phyloP scores from a whole-genome alignment of 2,329 filamentous ascomycete genomes.

The Phyllosticta citriasiana region DNA sequence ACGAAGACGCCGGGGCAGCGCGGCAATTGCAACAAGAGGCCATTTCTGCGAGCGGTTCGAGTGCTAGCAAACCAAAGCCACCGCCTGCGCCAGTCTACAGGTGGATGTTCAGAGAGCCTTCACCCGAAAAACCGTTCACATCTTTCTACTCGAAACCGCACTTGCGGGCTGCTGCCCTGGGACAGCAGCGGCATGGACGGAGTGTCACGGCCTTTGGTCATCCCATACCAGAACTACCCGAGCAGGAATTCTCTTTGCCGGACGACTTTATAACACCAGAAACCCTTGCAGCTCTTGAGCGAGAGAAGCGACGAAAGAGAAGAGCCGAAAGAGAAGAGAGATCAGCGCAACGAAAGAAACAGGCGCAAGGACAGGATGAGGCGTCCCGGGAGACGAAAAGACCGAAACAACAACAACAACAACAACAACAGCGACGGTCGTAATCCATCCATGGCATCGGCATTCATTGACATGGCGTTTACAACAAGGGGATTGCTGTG shows the following conservation, averaged over 20 bases:
- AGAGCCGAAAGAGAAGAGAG: constrained; percentile 33
- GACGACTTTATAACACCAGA: constrained; percentile 47
- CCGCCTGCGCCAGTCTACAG: constrained; percentile 12
- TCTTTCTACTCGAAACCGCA: constrained; percentile 80
- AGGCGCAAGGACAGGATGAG: neutral
- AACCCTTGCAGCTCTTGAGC: constrained; percentile 45
- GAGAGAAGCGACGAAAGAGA: constrained; percentile 53
- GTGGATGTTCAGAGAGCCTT: constrained; percentile 14
- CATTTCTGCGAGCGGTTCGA: constrained; percentile 6
- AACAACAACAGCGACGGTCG: neutral
- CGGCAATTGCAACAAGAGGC: constrained; percentile 67
- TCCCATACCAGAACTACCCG: constrained; percentile 61
- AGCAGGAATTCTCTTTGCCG: constrained; percentile 67
- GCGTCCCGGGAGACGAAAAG: neutral
- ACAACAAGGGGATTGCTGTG: neutral
- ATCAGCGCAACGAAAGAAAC: neutral
- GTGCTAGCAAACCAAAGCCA: constrained; percentile 2
- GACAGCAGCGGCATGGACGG: constrained; percentile 57
- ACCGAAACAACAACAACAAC: neutral
- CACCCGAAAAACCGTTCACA: constrained; percentile 55
- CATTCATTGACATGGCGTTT: neutral
- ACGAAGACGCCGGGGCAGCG: constrained; percentile 61
- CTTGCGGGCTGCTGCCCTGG: constrained; percentile 70
- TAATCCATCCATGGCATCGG: neutral
- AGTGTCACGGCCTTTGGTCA: constrained; percentile 73